These are phyloP conservation scores for Oryza punctata DNA, from an alignment of 176 grass and related monocot species.

Conservation along the genomic window DNA sequence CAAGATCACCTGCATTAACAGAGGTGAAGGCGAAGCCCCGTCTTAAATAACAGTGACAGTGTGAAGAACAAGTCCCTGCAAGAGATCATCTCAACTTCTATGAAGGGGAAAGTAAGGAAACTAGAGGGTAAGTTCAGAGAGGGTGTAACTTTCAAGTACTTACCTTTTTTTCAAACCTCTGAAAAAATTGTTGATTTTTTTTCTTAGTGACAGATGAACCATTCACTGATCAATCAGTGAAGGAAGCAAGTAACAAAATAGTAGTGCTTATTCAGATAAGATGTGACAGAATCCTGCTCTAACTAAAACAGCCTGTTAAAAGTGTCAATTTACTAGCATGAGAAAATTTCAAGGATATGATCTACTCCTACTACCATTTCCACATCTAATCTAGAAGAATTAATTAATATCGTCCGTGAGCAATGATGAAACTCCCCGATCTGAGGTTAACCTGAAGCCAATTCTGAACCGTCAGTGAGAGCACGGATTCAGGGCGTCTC, in stretches of 20 bases:
- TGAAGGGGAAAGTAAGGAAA: too few species aligned
- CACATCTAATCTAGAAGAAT: background rate
- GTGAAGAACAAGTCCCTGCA: too few species aligned
- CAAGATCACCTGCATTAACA: background rate
- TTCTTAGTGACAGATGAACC: background rate
- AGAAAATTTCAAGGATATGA: background rate
- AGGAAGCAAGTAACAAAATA: background rate
- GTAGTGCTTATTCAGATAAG: background rate
- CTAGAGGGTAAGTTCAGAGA: too few species aligned
- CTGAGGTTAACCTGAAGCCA: background rate
- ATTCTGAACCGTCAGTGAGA: background rate
- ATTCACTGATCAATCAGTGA: background rate
- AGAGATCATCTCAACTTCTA: too few species aligned
- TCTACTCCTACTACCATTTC: background rate
- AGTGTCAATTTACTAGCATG: too few species aligned
- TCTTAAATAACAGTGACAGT: too few species aligned
- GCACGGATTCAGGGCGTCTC: background rate
- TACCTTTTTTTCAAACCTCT: background rate
- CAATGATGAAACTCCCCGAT: background rate
- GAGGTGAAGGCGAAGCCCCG: background rate
- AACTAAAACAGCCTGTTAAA: background rate
- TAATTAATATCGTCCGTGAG: background rate
- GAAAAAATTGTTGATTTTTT: background rate
- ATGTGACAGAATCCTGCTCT: background rate
- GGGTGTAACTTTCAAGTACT: too few species aligned